Evolutionary conservation across 768 basidiomycete species (phyloP).

Genomic region (Boletus sensibilis): DNA sequence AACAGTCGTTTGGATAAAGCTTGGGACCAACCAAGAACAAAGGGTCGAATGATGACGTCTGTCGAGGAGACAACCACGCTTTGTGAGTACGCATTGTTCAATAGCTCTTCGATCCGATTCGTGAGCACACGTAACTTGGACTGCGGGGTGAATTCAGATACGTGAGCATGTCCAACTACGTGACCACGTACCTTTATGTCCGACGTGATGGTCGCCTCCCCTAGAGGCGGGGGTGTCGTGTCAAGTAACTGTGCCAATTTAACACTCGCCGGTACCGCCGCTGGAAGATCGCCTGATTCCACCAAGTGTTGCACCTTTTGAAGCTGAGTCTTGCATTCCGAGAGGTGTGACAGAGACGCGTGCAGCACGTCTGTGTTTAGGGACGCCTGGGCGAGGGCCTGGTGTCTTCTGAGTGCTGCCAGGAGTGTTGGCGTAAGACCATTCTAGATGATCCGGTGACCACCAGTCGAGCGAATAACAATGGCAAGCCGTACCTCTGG

Average conservation of each 20-base stretch:
- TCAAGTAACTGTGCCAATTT: slow-evolving; percentile 46
- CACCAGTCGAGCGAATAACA: slow-evolving; percentile 4
- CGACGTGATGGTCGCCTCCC: slow-evolving; percentile 47
- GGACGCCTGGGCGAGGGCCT: slow-evolving; percentile 59
- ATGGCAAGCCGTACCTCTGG: slow-evolving; percentile 48
- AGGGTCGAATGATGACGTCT: slow-evolving; percentile 49
- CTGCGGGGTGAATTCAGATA: slow-evolving; percentile 36
- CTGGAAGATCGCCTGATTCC: slow-evolving; percentile 58
- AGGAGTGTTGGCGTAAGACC: slow-evolving; percentile 66
- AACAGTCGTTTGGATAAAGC: slow-evolving; percentile 2
- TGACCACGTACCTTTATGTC: slow-evolving; percentile 55
- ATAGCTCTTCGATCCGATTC: slow-evolving; percentile 67
- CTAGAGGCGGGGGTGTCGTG: slow-evolving; percentile 49
- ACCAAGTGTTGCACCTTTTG: slow-evolving; percentile 45
- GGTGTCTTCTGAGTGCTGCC: slow-evolving; percentile 56
- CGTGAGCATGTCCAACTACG: not conserved
- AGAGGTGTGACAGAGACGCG: slow-evolving; percentile 54
- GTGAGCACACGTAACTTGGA: slow-evolving; percentile 51
- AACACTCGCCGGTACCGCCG: slow-evolving; percentile 50
- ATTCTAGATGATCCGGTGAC: slow-evolving; percentile 42
- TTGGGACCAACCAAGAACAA: slow-evolving; percentile 49
- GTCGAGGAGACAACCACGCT: slow-evolving; percentile 52
- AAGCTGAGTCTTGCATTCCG: slow-evolving; percentile 49
- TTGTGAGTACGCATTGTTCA: slow-evolving; percentile 65
- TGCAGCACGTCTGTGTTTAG: slow-evolving; percentile 52